Base-by-base conservation (phyloP, 2,329 filamentous ascomycete genomes). In the Botryotinia globosa region DNA sequence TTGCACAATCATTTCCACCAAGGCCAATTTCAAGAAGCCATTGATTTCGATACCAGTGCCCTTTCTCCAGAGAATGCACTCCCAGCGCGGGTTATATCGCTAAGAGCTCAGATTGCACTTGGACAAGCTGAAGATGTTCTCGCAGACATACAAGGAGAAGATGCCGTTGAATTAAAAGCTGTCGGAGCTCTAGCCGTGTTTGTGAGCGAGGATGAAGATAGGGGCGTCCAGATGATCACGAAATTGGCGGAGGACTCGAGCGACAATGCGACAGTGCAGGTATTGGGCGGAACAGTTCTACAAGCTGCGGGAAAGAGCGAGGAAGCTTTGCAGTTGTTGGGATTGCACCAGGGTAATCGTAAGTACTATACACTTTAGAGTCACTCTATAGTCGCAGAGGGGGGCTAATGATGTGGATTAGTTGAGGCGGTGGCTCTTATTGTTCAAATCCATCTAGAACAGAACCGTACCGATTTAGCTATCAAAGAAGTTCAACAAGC, bases 381-480 rank as follows among this genome's bases (percentile, higher is more conserved):
- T 34, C n/a, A 18, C 8, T 69, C n/a, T 29, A 22, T 25, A 9
- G 25, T 8, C 63, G 37, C 69, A 39, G 66, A 29, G 37, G 34
- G n/a, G n/a, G 34, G 70, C 59, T 66, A 54, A 73, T 45, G 70
- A 44, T 67, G 20, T n/a, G 39, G 37, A 63, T 83, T 71, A 90
- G 88, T 91, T 73, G 89, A 91, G 77, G 92, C 93, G 71, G 93
- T 98, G 69, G 92, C 94, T 62, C 85, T 98, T 74, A 94, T 96
- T 76, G 90, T 94, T 44, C 95, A 99, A 82, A 97, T 98, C 77
- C 91, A 98, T 80, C 90, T 98, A 16, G 88, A 93, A 78, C 94
- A 97, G 81, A 98, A 98, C 85, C 89, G 95, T 77, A 91, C 91
- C 79, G 95, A 98, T 82, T 89, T 98, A 66, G 96, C 96, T 1